Evolutionary conservation across 768 basidiomycete genomes (phyloP), one percentile per base, ranked within the genome.

Genomic region (Serpula lacrymans): DNA sequence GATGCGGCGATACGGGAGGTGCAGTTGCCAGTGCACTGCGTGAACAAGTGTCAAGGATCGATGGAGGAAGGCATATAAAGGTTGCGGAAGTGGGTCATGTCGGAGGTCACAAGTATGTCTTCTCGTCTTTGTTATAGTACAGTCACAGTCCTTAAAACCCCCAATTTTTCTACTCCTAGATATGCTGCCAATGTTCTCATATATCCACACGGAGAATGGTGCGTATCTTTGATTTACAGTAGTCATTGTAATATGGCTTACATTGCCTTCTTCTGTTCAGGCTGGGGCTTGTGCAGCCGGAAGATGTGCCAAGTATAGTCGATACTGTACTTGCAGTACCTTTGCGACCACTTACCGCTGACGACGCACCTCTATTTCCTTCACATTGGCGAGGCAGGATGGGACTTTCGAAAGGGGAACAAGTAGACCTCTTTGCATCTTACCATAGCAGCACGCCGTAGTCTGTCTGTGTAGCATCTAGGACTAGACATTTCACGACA

Each of bases 171-270:
- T 16, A 2, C n/a, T 24, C 13, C 22, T 29, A 84, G 83, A 53
- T 76, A 78, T 49, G 85, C 85, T 3, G 84, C 80, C 1, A 88
- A 87, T 57, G 35, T 84, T 9, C 55, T 88, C 9, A 65, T 84
- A 1, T 86, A 76, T 50, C 85, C 84, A 12, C 74, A 76, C 37
- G 84, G 82, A 20, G 84, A 87, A 62, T 87, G 84, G 84, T 84
- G 48, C 16, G 74, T 62, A 14, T 13, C 24, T 17, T 11, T 23
- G 8, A 8, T 16, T 38, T 39, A 3, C 17, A 30, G 27, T 42
- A 21, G 0, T 13, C 23, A 20, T 41, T 10, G 7, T 23, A n/a
- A n/a, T 16, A 6, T 30, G 23, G 10, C n/a, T 43, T 27, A 27
- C 21, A 31, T 25, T 40, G 18, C 38, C 18, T 36, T 23, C 14